A percentile compares a stretch with the other conserved stretches of the same genome.
Evolutionary conservation across 495 filamentous ascomycete species (phyloP).

Genomic region (Apodospora peruviana): DNA sequence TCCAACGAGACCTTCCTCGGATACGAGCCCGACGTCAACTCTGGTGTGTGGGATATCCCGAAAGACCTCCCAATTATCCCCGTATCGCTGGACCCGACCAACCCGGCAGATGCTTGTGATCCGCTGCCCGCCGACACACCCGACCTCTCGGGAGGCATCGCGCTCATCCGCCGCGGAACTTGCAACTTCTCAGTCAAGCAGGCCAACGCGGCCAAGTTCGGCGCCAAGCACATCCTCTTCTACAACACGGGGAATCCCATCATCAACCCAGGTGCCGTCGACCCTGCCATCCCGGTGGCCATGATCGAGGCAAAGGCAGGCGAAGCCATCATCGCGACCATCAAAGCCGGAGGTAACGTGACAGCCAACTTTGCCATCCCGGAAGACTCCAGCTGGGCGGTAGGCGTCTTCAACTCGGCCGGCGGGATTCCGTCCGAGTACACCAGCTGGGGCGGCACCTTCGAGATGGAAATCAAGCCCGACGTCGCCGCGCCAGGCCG

Average conservation of each 20-base stretch:
- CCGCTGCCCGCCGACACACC: conserved; percentile 21
- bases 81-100: conserved; percentile 15
- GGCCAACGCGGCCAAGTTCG: conserved; percentile 18
- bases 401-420: conserved; percentile 21
- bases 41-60: conserved; percentile 10
- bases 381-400: conserved; percentile 16
- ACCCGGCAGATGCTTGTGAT: conserved; percentile 16
- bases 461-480: conserved; percentile 38
- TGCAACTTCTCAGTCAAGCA: conserved; percentile 18
- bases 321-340: conserved; percentile 20
- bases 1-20: conserved; percentile 19
- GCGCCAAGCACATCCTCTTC: conserved; percentile 23
- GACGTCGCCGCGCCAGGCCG: conserved; percentile 43
- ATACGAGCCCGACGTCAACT: conserved; percentile 16
- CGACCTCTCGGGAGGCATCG: conserved; percentile 32
- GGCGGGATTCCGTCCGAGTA: conserved; percentile 29
- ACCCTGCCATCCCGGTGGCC: conserved; percentile 11
- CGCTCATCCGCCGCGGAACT: conserved; percentile 31
- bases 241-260: conserved; percentile 19
- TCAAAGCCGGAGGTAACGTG: conserved; percentile 20
- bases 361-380: conserved; percentile 22
- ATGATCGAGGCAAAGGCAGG: conserved; percentile 17
- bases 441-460: conserved; percentile 43
- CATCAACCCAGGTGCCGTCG: conserved; percentile 9
- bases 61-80: conserved; percentile 16